Base-by-base conservation (phyloP, 2,329 filamentous ascomycete genomes). In the Talaromyces amestolkiae region DNA sequence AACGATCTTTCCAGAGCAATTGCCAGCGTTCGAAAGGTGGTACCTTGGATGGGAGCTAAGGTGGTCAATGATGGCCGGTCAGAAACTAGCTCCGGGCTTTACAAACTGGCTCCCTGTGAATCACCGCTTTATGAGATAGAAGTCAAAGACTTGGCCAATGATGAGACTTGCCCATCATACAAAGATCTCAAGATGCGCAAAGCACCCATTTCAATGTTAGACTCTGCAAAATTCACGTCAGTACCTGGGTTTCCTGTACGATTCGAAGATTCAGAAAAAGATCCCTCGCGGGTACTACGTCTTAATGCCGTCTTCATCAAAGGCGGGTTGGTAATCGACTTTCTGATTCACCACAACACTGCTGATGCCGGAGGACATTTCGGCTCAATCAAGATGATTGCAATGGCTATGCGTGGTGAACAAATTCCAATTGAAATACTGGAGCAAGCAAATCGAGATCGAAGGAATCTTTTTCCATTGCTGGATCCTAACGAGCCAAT, bases 401-500 rank as follows among this genome's bases (percentile, higher is more conserved):
- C 63, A n/a, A 65, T 56, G 58, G 54, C 61, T 22, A 60, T 66
- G 45, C 53, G 63, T 54, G 41, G 58, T 39, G 58, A 65, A 13
- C 15, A 61, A 47, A 54, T 59, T 31, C 53, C 60, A n/a, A 13
- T 33, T 17, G 41, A 24, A 10, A 35, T 64, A 10, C 51, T 67
- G n/a, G 43, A 67, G n/a, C 27, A 76, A 62, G 68, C 66, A 51
- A 75, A 66, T 73, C 73, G 60, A 67, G 68, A 68, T 75, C 27
- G 68, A 69, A 37, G 73, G 71, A 24, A 75, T 74, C 6, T 54
- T 73, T 37, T 58, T 75, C 17, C 66, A 76, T 3, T 72, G 68
- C 41, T 68, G 72, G 54, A 66, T 65, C 6, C 69, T 67, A n/a
- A 56, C 4, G 63, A 65, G 58, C n/a, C 73, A 77, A 41, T 75